Percentiles rank a stretch among this genome's conserved stretches.
Conservation (phyloP, 2,329 filamentous ascomycete species). For the Phialophora tarda region DNA sequence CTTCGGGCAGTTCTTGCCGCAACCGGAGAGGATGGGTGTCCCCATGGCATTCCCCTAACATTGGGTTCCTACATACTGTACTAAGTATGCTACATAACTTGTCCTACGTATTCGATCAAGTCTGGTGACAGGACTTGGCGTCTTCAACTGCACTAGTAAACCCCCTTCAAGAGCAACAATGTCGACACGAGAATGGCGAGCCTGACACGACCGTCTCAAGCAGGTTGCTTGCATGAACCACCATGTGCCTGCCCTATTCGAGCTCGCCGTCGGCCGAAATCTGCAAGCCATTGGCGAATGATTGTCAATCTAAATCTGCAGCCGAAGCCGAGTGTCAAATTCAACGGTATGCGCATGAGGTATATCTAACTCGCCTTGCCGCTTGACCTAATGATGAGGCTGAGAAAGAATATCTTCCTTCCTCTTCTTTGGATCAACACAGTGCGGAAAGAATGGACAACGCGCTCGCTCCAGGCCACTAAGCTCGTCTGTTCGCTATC, state of each 20-base stretch:
- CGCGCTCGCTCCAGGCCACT: not conserved
- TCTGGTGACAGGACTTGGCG: too few species aligned
- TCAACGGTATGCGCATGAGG: not conserved
- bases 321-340: not conserved
- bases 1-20: slow-evolving; percentile 4
- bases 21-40: not conserved
- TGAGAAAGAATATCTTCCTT: not conserved
- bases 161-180: not conserved
- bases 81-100: too few species aligned
- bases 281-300: not conserved
- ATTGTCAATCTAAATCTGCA: not conserved
- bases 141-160: not conserved
- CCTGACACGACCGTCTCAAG: not conserved
- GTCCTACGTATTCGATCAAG: too few species aligned
- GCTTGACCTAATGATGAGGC: not conserved
- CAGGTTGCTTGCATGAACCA: not conserved
- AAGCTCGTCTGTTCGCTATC: too few species aligned
- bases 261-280: not conserved
- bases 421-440: not conserved
- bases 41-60: not conserved
- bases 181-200: not conserved
- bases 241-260: not conserved
- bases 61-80: too few species aligned
- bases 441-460: not conserved
- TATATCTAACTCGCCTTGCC: slow-evolving; percentile 7